Percentiles rank a stretch among this genome's conserved stretches.
Evolutionary conservation across 345 rosid species (phyloP).

Genomic region (Passiflora organensis): DNA sequence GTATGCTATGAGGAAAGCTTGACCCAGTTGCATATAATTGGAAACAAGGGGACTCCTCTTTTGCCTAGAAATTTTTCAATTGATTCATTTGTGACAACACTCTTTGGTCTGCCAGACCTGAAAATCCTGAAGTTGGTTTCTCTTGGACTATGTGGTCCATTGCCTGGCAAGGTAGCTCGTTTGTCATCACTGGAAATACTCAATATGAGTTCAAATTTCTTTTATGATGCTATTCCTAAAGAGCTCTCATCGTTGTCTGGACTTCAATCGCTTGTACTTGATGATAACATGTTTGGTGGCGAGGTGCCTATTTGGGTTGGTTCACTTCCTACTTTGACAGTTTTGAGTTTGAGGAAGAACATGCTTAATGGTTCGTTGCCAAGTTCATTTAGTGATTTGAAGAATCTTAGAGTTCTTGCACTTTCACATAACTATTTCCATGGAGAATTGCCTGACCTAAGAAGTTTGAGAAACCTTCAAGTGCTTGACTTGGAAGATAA

Average conservation of each 20-base stretch:
- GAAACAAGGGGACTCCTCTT: constrained; percentile 37
- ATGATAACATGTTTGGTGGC: constrained; percentile 72
- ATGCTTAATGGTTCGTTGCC: constrained; percentile 71
- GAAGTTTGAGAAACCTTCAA: constrained; percentile 70
- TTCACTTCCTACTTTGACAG: constrained; percentile 49
- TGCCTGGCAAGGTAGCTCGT: constrained; percentile 61
- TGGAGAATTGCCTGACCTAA: constrained; percentile 68
- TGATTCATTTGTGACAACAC: constrained; percentile 58
- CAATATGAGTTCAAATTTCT: constrained; percentile 73
- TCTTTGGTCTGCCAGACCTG: constrained; percentile 57
- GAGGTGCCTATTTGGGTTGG: constrained; percentile 59
- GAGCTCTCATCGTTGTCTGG: constrained; percentile 51
- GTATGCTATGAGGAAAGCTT: constrained; percentile 67
- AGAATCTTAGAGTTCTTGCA: constrained; percentile 69
- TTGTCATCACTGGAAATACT: constrained; percentile 70
- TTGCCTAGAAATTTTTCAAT: constrained; percentile 59
- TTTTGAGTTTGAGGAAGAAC: constrained; percentile 75
- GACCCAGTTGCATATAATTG: constrained; percentile 73
- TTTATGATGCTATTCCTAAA: constrained; percentile 57
- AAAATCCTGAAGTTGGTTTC: constrained; percentile 75
- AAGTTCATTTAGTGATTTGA: constrained; percentile 49
- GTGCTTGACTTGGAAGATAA: constrained; percentile 84
- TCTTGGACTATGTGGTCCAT: constrained; percentile 78
- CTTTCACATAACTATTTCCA: constrained; percentile 71
- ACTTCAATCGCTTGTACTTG: constrained; percentile 79